Percentiles rank a stretch among this genome's conserved stretches.
Evolutionary conservation across 2,329 filamentous ascomycete genomes (phyloP).

Genomic region (Claviceps sorghi): DNA sequence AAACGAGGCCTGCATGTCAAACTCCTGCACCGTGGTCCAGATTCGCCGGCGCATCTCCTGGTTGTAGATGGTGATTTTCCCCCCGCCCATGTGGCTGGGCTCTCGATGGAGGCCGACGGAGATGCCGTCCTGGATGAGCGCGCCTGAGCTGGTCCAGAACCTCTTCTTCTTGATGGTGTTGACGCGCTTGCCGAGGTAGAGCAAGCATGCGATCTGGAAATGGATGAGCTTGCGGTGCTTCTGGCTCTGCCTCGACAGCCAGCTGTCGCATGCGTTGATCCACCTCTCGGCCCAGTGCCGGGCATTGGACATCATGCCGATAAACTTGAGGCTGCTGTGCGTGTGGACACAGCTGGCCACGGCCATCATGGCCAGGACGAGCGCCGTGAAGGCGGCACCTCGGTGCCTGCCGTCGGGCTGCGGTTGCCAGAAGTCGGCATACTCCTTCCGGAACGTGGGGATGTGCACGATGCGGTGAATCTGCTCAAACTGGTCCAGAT

Average conservation of each 20-base stretch:
- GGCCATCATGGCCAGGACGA: constrained; percentile 45
- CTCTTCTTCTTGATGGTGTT: constrained; percentile 52
- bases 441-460: constrained; percentile 41
- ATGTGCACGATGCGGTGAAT: constrained; percentile 44
- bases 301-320: constrained; percentile 43
- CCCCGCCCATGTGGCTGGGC: constrained; percentile 37
- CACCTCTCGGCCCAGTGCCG: constrained; percentile 40
- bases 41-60: constrained; percentile 47
- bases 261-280: constrained; percentile 40
- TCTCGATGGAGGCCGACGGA: constrained; percentile 45
- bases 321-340: constrained; percentile 34
- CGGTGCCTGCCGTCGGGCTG: constrained; percentile 24
- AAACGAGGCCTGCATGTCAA: constrained; percentile 47
- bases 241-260: constrained; percentile 41
- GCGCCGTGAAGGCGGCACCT: constrained; percentile 38
- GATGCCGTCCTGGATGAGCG: constrained; percentile 42
- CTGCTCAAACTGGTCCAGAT: constrained; percentile 41
- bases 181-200: constrained; percentile 46
- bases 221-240: constrained; percentile 47
- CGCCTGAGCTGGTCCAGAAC: constrained; percentile 44
- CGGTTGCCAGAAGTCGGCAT: constrained; percentile 38
- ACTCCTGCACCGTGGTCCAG: constrained; percentile 47
- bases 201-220: constrained; percentile 43
- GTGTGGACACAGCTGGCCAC: constrained; percentile 44
- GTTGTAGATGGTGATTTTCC: constrained; percentile 42